Evolutionary conservation across 441 rosid genomes (phyloP), one percentile per base, ranked within the genome.

Genomic region (Breynia disticha): DNA sequence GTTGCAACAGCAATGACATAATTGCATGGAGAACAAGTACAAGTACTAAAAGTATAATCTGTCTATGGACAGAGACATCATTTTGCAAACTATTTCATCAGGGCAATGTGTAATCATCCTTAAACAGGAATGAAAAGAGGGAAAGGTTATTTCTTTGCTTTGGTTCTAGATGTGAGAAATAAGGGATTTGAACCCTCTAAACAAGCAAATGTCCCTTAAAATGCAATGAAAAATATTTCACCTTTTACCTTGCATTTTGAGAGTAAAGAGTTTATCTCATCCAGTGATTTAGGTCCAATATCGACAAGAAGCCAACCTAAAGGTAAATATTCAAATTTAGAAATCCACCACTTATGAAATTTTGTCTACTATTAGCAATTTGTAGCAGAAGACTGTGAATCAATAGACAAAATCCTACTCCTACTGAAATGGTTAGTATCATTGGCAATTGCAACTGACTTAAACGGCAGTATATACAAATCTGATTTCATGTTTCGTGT

Each of bases 281-380:
- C 69, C 67, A 78, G 52, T 50, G 89, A 72, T 37, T 57, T 60
- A 45, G 87, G 89, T 55, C 89, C 94, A 56, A 82, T 65, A 75
- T 82, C 94, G 61, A 80, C 73, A 28, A 85, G 89, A 45, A 57
- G 65, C 83, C 81, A 80, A 69, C 87, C 89, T 85, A 74, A 54
- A 11, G 24, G 42, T 59, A 16, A 70, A 56, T 7, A 24, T 24
- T 48, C 7, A 58, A 38, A 7, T 6, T 37, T 50, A 53, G 45
- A 54, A 32, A 15, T 47, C 19, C 7, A 2, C 7, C 32, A 24
- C 4, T 24, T 24, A 24, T 24, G 32, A 7, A 24, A 24, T 8
- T 39, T 10, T 14, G 43, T 6, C 14, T 39, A 39, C 11, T 39
- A 39, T 39, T 14, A 2, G 43, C 43, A 39, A 39, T 39, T 39